These are phyloP conservation scores for Magnolia officinalis DNA, from an alignment of 164 flowering plant genomes.

Conservation along the genomic window DNA sequence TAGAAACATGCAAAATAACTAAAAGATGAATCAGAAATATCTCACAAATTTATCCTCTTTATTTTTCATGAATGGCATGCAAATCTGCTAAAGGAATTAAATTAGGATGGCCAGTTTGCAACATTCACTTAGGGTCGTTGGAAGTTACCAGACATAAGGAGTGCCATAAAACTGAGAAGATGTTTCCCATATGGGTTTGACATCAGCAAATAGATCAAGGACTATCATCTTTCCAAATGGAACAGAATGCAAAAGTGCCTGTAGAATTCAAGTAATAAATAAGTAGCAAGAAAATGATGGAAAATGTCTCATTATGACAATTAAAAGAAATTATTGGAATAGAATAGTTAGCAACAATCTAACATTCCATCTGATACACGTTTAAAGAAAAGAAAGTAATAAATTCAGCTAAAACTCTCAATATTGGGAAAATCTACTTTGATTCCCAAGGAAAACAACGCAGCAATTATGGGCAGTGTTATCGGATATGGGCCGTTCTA, in stretches of 20 bases:
- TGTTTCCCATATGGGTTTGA: slow-evolving; percentile 77
- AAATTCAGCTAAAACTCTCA: neutral
- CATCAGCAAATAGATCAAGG: slow-evolving; percentile 98
- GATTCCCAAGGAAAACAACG: neutral
- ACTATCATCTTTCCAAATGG: slow-evolving; percentile 97
- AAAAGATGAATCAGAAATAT: neutral
- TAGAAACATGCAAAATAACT: neutral
- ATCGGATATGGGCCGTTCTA: too few relatives aligned
- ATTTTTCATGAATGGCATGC: neutral
- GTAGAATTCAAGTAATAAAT: slow-evolving; percentile 18
- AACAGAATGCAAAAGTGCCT: slow-evolving; percentile 97
- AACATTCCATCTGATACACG: neutral
- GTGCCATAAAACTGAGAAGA: slow-evolving; percentile 92
- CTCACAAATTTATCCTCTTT: neutral
- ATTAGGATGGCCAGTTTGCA: neutral
- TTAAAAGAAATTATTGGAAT: neutral
- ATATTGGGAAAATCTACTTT: neutral
- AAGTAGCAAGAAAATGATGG: neutral
- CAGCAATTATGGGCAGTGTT: too few relatives aligned
- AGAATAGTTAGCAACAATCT: neutral
- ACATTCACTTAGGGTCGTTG: neutral
- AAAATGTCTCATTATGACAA: neutral
- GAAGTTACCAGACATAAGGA: slow-evolving; percentile 77
- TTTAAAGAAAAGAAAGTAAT: neutral
- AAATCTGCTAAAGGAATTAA: neutral